A percentile compares a stretch with the other conserved stretches of the same genome.
These are phyloP conservation scores for Mycosphaerelloides madeirae DNA, from an alignment of 2,329 filamentous ascomycete species.

Conservation along the genomic window DNA sequence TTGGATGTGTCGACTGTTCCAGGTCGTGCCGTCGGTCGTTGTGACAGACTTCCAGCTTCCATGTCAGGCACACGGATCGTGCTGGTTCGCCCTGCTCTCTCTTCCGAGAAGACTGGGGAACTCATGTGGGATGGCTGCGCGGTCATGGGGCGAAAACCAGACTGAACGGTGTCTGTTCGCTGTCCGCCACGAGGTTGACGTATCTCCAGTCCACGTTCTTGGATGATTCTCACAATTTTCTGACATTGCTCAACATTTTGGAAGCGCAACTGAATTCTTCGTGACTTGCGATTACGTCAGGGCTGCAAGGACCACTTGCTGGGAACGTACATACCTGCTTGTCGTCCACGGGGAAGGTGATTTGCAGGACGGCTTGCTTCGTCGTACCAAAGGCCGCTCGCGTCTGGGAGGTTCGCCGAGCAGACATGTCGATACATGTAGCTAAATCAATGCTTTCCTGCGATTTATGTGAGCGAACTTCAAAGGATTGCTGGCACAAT, in stretches of 20 bases:
- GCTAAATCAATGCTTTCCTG: constrained; percentile 31
- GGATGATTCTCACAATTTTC: constrained; percentile 21
- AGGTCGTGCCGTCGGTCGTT: not conserved
- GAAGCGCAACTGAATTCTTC: constrained; percentile 32
- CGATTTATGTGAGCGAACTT: not conserved
- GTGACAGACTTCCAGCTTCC: constrained; percentile 8
- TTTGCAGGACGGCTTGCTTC: constrained; percentile 32
- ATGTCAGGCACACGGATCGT: constrained; percentile 11
- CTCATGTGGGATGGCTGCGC: constrained; percentile 3
- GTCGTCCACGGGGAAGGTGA: no score
- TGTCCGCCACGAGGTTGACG: constrained; percentile 19
- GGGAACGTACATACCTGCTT: no score
- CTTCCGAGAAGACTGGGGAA: constrained; percentile 1
- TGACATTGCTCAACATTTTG: constrained; percentile 19
- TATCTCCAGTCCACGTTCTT: constrained; percentile 27
- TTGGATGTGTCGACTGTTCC: no score
- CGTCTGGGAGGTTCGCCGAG: no score
- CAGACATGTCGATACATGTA: constrained; percentile 20
- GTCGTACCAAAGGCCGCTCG: constrained; percentile 29
- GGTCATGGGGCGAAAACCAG: constrained; percentile 10
- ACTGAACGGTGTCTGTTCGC: constrained; percentile 4
- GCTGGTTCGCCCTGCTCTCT: not conserved
- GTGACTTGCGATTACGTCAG: constrained; percentile 17
- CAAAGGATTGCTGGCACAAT: not conserved
- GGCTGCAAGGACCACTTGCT: no score